These are phyloP conservation scores for Colletotrichum sp. DNA, from an alignment of 2,329 filamentous ascomycete genomes.

Conservation along the genomic window DNA sequence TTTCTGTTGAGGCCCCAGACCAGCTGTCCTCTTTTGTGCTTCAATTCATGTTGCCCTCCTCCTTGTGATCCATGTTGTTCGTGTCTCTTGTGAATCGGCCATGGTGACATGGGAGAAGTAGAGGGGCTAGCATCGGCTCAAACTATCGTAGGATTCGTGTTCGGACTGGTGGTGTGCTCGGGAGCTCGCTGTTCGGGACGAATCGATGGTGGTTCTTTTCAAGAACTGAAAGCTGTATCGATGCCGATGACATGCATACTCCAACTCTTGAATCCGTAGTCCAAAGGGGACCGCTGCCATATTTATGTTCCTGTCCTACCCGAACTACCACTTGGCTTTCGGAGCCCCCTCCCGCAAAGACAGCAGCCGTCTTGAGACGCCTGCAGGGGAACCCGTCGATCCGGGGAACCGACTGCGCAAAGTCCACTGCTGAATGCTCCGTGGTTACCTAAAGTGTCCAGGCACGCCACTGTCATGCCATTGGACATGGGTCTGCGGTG, in stretches of 20 bases:
- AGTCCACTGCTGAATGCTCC: background rate
- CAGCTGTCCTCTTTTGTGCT: background rate
- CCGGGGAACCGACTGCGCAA: background rate
- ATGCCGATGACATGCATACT: background rate
- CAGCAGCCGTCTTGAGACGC: background rate
- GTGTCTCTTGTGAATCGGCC: no score
- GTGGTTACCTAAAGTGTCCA: background rate
- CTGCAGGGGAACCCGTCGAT: conserved; percentile 1
- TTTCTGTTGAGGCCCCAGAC: background rate
- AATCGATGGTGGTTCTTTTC: background rate
- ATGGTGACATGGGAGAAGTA: no score
- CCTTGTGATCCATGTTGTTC: no score
- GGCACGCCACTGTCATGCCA: background rate
- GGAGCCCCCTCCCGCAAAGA: background rate
- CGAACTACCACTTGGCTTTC: background rate
- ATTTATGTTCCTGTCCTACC: background rate
- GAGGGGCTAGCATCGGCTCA: background rate
- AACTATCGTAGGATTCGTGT: background rate
- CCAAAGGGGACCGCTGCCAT: background rate
- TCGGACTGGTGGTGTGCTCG: background rate
- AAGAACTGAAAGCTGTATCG: background rate
- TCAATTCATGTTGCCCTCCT: no score
- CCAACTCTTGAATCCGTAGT: background rate
- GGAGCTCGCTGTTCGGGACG: background rate
- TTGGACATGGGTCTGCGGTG: background rate